Evolutionary conservation across 768 basidiomycete species (phyloP), one percentile per base, ranked within the genome.

Genomic region (Tylopilus vinaceipallidus): DNA sequence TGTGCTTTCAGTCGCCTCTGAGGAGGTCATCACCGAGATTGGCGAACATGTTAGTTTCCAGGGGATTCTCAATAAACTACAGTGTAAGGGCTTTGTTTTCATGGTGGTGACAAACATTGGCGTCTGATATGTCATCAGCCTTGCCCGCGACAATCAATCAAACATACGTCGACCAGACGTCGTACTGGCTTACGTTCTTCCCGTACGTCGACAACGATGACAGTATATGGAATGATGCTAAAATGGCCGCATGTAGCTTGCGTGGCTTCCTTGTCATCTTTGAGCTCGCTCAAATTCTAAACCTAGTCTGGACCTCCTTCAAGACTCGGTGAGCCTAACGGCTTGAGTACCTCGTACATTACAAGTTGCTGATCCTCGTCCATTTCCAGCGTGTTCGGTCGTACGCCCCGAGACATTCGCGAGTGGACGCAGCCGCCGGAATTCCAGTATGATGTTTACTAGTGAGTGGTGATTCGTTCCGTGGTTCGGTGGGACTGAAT

Each of bases 241-340:
- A 63, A 30, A 29, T 22, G 6, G 27, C 37, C 30, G 8, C 30
- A 12, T 58, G 19, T 56, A 91, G 90, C 7, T 76, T 98, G 32
- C 91, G 95, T 64, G 97, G 95, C 22, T 97, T 98, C 80, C 79
- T 98, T 35, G 88, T 83, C 10, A 75, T 98, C 48, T 98, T 98
- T 63, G 97, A 99, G 66, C 75, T 99, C 29, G 95, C 97, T 6
- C 97, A 99, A 70, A 82, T 98, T 43, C 69, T 98, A 71, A 97
- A 97, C 63, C 76, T 99, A 22, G 59, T 94, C 30, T 88, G 84
- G 81, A 75, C 88, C 35, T 87, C 82, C n/a, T 75, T 95, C 75
- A 87, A 85, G 72, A 93, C 88, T 17, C 81, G 74, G 88, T 90
- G 62, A 33, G 83, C 24, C 26, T 35, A 14, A 6, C 29, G 17